Evolutionary conservation across 306 rosid species (phyloP).

Genomic region (Dicorynia guianensis): DNA sequence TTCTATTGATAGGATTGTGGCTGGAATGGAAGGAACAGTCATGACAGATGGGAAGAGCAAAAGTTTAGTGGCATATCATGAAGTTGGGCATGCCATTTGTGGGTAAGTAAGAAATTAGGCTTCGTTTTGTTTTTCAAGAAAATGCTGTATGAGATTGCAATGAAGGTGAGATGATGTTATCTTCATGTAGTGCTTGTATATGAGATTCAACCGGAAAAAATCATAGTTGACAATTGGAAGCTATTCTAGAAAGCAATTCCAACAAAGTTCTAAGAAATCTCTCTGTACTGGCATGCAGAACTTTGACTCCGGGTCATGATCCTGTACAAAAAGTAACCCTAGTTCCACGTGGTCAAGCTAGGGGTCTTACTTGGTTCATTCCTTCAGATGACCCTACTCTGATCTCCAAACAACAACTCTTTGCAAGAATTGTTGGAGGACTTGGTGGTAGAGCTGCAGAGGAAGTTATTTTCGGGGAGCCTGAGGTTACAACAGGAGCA

Average conservation of each 20-base stretch:
- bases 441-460: slow-evolving; percentile 99
- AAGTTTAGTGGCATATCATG: slow-evolving; percentile 95
- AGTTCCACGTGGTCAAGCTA: slow-evolving; percentile 97
- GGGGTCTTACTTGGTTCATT: slow-evolving; percentile 99
- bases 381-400: slow-evolving; percentile 95
- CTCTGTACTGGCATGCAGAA: slow-evolving; percentile 59
- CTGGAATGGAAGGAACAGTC: slow-evolving; percentile 99
- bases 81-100: slow-evolving; percentile 97
- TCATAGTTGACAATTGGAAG: slow-evolving; percentile 12
- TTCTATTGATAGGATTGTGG: slow-evolving; percentile 96
- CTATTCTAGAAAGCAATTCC: slow-evolving; percentile 23
- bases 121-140: slow-evolving; percentile 24
- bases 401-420: slow-evolving; percentile 95
- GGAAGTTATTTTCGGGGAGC: slow-evolving; percentile 94
- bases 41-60: slow-evolving; percentile 99
- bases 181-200: slow-evolving; percentile 8
- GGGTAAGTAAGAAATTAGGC: slow-evolving; percentile 65
- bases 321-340: slow-evolving; percentile 92
- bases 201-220: background rate
- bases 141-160: background rate
- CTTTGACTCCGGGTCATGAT: slow-evolving; percentile 98
- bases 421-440: slow-evolving; percentile 98
- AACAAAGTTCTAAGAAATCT: slow-evolving; percentile 28
- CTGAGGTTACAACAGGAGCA: slow-evolving; percentile 98
- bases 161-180: background rate